A percentile compares a stretch with the other conserved stretches of the same genome.
These are phyloP conservation scores for Blastobotrys apis DNA, from an alignment of 1,139 yeast genomes.

Conservation along the genomic window DNA sequence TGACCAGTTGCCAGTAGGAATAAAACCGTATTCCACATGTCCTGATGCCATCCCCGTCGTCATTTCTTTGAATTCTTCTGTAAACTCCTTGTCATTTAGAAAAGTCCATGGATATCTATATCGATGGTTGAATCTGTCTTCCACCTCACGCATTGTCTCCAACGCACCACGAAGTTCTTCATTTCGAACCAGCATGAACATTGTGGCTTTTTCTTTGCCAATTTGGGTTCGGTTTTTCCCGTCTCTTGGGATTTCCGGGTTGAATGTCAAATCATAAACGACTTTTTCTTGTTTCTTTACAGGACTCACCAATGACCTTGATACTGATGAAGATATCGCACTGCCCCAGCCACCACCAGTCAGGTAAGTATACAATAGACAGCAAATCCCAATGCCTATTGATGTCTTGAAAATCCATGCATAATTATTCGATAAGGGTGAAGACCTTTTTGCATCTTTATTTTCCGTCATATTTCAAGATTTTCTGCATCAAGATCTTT, in stretches of 20 bases:
- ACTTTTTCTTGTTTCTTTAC: not conserved
- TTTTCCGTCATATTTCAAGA: too few species aligned
- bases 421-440: too few species aligned
- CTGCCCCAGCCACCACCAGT: too few species aligned
- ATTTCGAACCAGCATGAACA: conserved; percentile 70
- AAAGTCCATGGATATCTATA: conserved; percentile 80
- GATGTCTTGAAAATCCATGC: not conserved
- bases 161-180: conserved; percentile 60
- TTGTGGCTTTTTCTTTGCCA: conserved; percentile 56
- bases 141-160: conserved; percentile 59
- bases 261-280: conserved; percentile 25
- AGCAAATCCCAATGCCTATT: not conserved
- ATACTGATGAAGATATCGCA: too few species aligned
- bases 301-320: too few species aligned
- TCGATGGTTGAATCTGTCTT: conserved; percentile 52
- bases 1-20: conserved; percentile 66
- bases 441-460: too few species aligned
- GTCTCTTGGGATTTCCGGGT: conserved; percentile 24
- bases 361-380: not conserved
- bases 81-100: conserved; percentile 76
- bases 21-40: conserved; percentile 63
- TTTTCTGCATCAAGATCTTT: too few species aligned
- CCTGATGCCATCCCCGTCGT: conserved; percentile 88
- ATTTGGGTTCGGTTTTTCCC: conserved; percentile 36
- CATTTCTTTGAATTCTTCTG: conserved; percentile 52